Evolutionary conservation across 163 green algal species (phyloP).

Genomic region (Chlorella variabilis): DNA sequence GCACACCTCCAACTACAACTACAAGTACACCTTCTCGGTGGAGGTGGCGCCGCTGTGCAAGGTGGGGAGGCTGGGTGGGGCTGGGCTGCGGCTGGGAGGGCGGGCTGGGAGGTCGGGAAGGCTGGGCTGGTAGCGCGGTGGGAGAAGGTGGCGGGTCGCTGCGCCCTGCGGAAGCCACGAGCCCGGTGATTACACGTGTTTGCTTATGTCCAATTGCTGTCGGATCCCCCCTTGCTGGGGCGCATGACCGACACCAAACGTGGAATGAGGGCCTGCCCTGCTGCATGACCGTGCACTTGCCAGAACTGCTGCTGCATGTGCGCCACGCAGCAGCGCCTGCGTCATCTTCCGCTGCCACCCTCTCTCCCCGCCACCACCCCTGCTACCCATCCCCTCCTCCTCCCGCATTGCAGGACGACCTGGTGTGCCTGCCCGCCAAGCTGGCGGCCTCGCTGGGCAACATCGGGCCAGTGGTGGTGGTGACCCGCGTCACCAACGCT

Average conservation of each 20-base stretch:
- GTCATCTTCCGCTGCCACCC: neutral
- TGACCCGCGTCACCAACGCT: conserved; percentile 84
- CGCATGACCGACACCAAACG: conserved; percentile 12
- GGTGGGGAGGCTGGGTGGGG: conserved; percentile 41
- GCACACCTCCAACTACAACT: conserved; percentile 97
- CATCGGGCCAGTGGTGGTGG: conserved; percentile 90
- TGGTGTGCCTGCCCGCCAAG: conserved; percentile 91
- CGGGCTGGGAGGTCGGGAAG: neutral
- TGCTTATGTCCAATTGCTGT: conserved; percentile 27
- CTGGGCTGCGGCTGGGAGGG: neutral
- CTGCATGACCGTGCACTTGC: too few relatives aligned
- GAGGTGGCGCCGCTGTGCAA: conserved; percentile 96
- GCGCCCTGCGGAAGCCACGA: neutral
- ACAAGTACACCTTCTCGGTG: conserved; percentile 98
- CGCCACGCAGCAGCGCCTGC: too few relatives aligned
- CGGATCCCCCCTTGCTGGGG: neutral
- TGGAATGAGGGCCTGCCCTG: neutral
- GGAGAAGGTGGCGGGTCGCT: neutral
- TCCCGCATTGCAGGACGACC: conserved; percentile 83
- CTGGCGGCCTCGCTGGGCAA: conserved; percentile 72
- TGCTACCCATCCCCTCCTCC: neutral
- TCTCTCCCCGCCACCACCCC: neutral
- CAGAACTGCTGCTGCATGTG: too few relatives aligned
- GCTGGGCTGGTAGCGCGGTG: neutral
- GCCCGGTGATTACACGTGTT: neutral